Evolutionary conservation across 1,284 basidiomycete species (phyloP).

Genomic region (Cutaneotrichosporon mucoides): DNA sequence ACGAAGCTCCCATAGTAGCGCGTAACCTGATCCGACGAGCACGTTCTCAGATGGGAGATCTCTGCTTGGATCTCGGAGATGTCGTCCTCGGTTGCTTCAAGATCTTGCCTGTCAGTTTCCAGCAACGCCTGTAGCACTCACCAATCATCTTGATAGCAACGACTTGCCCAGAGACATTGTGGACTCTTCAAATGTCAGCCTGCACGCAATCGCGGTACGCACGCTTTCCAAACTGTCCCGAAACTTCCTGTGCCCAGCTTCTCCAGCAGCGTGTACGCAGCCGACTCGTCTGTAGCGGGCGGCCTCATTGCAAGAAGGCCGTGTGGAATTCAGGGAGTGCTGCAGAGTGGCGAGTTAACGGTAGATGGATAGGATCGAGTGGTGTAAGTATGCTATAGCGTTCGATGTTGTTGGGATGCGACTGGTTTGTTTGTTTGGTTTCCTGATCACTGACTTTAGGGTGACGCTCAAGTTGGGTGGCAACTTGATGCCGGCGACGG

Average conservation of each 20-base stretch:
- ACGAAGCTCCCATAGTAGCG: conserved; percentile 97
- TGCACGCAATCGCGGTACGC: conserved; percentile 18
- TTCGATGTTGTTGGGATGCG: no score
- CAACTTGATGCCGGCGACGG: no score
- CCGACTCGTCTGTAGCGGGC: conserved; percentile 61
- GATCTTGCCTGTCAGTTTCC: conserved; percentile 33
- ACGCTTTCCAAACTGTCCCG: conserved; percentile 92
- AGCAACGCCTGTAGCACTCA: conserved; percentile 45
- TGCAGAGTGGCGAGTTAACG: background rate
- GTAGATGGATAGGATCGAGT: background rate
- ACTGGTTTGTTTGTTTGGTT: no score
- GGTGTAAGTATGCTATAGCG: no score
- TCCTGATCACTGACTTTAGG: no score
- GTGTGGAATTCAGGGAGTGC: background rate
- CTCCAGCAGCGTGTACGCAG: conserved; percentile 87
- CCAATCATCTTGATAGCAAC: conserved; percentile 99
- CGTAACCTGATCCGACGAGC: conserved; percentile 93
- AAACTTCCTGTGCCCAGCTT: conserved; percentile 97
- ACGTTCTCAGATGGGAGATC: conserved; percentile 90
- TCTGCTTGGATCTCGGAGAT: conserved; percentile 97
- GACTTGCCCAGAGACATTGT: conserved; percentile 86
- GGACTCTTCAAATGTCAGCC: conserved; percentile 53
- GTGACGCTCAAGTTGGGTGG: no score
- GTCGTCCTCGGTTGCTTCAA: conserved; percentile 76
- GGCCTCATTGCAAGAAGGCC: background rate